These are phyloP conservation scores for Calocera viscosa DNA, from an alignment of 768 basidiomycete genomes.

Conservation along the genomic window DNA sequence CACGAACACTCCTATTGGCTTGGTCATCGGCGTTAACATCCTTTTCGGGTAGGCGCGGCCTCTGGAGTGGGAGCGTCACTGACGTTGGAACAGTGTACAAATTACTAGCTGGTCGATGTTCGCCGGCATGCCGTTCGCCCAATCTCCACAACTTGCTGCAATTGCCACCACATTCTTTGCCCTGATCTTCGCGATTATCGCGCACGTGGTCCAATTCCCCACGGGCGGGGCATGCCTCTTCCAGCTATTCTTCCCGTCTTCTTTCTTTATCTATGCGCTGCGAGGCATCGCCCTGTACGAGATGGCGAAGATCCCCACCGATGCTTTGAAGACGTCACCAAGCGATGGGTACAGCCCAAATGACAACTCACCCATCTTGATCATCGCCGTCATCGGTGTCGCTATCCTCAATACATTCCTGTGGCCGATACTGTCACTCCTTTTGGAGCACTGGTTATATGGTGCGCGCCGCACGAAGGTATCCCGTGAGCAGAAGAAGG, in stretches of 20 bases:
- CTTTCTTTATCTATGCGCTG: conserved; percentile 60
- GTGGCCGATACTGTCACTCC: conserved; percentile 54
- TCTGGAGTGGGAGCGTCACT: neutral
- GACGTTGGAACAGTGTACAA: conserved; percentile 34
- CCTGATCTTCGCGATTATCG: conserved; percentile 55
- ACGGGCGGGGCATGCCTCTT: conserved; percentile 46
- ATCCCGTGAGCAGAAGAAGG: neutral
- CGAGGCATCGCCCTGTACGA: conserved; percentile 59
- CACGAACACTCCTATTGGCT: conserved; percentile 41
- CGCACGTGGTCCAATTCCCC: conserved; percentile 35
- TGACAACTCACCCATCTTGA: conserved; percentile 41
- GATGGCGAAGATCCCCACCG: conserved; percentile 41
- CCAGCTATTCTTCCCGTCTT: conserved; percentile 60
- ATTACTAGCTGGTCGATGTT: conserved; percentile 65
- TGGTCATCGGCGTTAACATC: conserved; percentile 53
- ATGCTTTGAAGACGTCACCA: conserved; percentile 28
- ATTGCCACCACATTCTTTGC: conserved; percentile 52
- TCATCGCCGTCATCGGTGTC: conserved; percentile 50
- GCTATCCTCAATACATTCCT: conserved; percentile 55
- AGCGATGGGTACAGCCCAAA: conserved; percentile 27
- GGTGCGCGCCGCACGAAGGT: conserved; percentile 31
- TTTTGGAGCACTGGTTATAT: conserved; percentile 49
- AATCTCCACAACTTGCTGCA: conserved; percentile 60
- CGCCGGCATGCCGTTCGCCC: conserved; percentile 54
- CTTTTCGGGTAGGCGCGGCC: conserved; percentile 32